Evolutionary conservation across 176 grass and related monocot genomes (phyloP).

Genomic region (Areca catechu): DNA sequence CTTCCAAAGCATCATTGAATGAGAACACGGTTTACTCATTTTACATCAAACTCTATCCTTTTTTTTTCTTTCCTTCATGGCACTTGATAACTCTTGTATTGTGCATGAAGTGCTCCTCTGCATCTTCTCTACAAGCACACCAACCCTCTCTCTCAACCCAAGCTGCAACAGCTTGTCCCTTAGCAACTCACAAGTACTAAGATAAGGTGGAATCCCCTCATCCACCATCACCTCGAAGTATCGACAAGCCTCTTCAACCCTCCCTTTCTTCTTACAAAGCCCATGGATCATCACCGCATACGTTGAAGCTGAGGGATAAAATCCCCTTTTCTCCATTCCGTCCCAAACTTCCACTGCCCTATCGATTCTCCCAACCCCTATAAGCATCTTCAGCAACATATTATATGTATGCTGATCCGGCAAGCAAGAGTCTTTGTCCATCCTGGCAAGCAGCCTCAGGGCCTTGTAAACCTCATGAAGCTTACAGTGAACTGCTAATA

Average conservation of each 20-base stretch:
- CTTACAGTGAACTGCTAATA: conserved; percentile 61
- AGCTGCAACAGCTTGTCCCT: conserved; percentile 53
- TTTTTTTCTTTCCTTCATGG: conserved; percentile 39
- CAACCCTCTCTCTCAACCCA: conserved; percentile 42
- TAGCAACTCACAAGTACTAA: conserved; percentile 54
- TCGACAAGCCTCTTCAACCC: conserved; percentile 50
- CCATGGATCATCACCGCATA: conserved; percentile 81
- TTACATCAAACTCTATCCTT: conserved; percentile 1
- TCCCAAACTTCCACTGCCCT: conserved; percentile 68
- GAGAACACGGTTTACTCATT: too few relatives aligned
- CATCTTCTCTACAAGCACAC: conserved; percentile 59
- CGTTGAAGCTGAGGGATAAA: conserved; percentile 48
- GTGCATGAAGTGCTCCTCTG: conserved; percentile 54
- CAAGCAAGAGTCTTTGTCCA: conserved; percentile 54
- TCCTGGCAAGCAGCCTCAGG: conserved; percentile 48
- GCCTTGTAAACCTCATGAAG: conserved; percentile 73
- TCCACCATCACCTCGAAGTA: conserved; percentile 89
- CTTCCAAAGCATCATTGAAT: too few relatives aligned
- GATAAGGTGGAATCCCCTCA: conserved; percentile 78
- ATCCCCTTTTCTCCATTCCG: conserved; percentile 67
- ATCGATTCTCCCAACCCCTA: conserved; percentile 55
- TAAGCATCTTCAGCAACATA: conserved; percentile 78
- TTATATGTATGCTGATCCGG: conserved; percentile 66
- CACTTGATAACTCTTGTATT: conserved; percentile 48
- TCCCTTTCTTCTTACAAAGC: conserved; percentile 65